Evolutionary conservation across 1,284 basidiomycete genomes (phyloP).

Genomic region (Hemileia vastatrix): DNA sequence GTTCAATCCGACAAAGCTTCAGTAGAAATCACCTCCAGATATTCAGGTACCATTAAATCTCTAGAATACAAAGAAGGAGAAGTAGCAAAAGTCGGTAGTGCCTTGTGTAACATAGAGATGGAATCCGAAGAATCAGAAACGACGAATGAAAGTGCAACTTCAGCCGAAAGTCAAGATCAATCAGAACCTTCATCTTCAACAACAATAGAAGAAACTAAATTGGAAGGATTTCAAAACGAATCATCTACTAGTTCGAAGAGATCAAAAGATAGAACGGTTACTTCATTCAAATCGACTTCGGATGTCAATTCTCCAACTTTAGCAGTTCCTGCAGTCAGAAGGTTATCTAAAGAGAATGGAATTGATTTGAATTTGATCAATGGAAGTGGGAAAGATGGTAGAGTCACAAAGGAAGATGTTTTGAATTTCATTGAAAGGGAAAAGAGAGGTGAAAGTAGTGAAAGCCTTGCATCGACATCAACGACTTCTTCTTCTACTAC

Average conservation of each 20-base stretch:
- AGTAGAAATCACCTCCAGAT: constrained; percentile 86
- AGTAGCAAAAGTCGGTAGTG: constrained; percentile 76
- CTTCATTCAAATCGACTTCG: too few relatives aligned
- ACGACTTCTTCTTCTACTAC: not conserved
- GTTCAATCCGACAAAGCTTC: constrained; percentile 91
- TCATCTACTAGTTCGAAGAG: too few relatives aligned
- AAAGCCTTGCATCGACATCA: too few relatives aligned
- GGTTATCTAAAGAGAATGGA: constrained; percentile 59
- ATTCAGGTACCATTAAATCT: constrained; percentile 63
- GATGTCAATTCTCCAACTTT: too few relatives aligned
- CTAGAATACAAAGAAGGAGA: constrained; percentile 73
- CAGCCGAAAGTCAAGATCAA: too few relatives aligned
- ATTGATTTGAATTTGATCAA: constrained; percentile 53
- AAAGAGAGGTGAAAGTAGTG: not conserved
- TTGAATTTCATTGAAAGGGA: constrained; percentile 5
- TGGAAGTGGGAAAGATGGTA: constrained; percentile 64
- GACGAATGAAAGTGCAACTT: too few relatives aligned
- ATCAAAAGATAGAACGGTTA: too few relatives aligned
- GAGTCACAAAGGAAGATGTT: constrained; percentile 66
- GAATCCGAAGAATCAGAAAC: too few relatives aligned
- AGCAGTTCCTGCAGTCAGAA: constrained; percentile 65
- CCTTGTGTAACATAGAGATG: constrained; percentile 73
- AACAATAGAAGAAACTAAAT: too few relatives aligned
- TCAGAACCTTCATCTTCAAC: too few relatives aligned
- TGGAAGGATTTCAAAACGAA: too few relatives aligned